Conservation (phyloP, 768 basidiomycete species). For the Suillus ampliporus region DNA sequence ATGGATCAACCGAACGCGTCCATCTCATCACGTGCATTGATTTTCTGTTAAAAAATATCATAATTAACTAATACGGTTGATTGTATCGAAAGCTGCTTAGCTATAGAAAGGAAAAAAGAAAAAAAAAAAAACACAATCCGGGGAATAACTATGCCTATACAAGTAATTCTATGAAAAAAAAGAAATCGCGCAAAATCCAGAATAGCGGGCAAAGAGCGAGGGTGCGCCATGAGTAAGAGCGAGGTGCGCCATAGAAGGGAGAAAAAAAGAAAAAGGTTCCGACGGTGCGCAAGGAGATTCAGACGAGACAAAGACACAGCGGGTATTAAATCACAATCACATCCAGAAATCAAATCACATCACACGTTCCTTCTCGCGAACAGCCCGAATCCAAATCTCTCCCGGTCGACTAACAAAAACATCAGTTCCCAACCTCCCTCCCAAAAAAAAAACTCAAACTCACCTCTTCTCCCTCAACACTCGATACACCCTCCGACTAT, state of each 20-base stretch:
- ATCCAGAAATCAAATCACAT: slow-evolving; percentile 36
- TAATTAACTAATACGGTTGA: neutral
- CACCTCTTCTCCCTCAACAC: slow-evolving; percentile 84
- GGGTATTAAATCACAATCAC: too few relatives aligned
- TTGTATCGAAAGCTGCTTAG: neutral
- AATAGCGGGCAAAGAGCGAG: neutral
- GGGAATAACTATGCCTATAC: slow-evolving; percentile 4
- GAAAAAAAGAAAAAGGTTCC: too few relatives aligned
- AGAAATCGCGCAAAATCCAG: neutral
- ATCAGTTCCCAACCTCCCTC: slow-evolving; percentile 6
- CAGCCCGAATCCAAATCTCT: slow-evolving; percentile 73
- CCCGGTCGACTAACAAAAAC: slow-evolving; percentile 61
- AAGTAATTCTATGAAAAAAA: slow-evolving; percentile 4
- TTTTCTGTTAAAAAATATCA: neutral
- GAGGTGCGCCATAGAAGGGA: too few relatives aligned
- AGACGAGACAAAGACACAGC: neutral
- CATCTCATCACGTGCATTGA: slow-evolving; percentile 7
- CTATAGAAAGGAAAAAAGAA: neutral
- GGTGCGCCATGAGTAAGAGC: too few relatives aligned
- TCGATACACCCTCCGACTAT: slow-evolving; percentile 64
- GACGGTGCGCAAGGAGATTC: too few relatives aligned
- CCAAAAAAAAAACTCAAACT: slow-evolving; percentile 19
- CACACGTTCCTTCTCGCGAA: slow-evolving; percentile 68
- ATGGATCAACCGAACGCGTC: slow-evolving; percentile 2
- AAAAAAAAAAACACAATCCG: neutral